These are phyloP conservation scores for Suaeda aralocaspica DNA, from an alignment of 148 eudicot genomes.

Conservation along the genomic window DNA sequence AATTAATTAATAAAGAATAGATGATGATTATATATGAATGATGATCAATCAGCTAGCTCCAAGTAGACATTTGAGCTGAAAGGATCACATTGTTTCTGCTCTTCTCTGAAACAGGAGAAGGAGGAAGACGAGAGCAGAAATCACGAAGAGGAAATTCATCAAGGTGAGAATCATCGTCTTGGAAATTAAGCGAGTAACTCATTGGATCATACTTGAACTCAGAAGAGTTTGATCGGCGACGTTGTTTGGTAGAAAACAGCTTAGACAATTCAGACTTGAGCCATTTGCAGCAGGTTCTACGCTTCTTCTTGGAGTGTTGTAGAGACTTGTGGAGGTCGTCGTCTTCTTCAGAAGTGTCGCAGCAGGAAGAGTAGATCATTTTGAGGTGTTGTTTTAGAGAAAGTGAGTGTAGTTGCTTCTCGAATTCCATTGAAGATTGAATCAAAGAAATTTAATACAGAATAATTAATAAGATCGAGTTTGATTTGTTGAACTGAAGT, in stretches of 20 bases:
- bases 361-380: conserved; percentile 20
- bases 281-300: conserved; percentile 22
- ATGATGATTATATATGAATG: background rate
- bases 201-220: conserved; percentile 57
- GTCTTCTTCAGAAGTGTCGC: conserved; percentile 21
- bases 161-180: conserved; percentile 32
- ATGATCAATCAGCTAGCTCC: conserved; percentile 14
- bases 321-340: conserved; percentile 10
- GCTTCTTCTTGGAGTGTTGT: conserved; percentile 8
- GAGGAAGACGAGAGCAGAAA: conserved; percentile 42
- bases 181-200: conserved; percentile 62
- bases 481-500: background rate
- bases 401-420: conserved; percentile 20
- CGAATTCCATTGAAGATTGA: conserved; percentile 25
- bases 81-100: conserved; percentile 18
- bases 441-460: background rate
- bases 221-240: conserved; percentile 30
- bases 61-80: conserved; percentile 20
- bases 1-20: background rate
- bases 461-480: background rate
- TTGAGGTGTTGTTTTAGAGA: conserved; percentile 31
- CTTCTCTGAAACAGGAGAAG: conserved; percentile 17
- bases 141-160: conserved; percentile 27
- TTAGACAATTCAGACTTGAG: conserved; percentile 28
- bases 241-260: conserved; percentile 27